A percentile compares a stretch with the other conserved stretches of the same genome.
These are phyloP conservation scores for Aspergillus glaucus DNA, from an alignment of 2,329 filamentous ascomycete genomes.

Conservation along the genomic window DNA sequence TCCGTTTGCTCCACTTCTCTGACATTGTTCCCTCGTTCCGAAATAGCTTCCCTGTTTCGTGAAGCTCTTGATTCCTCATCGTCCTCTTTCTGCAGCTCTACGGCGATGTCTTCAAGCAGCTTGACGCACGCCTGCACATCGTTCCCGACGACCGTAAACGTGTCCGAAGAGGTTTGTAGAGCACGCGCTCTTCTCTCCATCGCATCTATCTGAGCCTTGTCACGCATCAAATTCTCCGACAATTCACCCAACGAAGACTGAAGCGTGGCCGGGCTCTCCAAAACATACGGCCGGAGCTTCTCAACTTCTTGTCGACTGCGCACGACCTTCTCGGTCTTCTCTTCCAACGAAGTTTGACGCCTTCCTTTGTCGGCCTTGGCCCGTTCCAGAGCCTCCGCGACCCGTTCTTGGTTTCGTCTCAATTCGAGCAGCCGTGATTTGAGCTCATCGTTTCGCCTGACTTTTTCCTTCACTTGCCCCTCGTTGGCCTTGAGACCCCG, in stretches of 20 bases:
- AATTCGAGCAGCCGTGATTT: slow-evolving; percentile 77
- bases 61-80: slow-evolving; percentile 77
- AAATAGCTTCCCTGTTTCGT: slow-evolving; percentile 77
- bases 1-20: slow-evolving; percentile 88
- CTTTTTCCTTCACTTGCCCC: slow-evolving; percentile 74
- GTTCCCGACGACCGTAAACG: slow-evolving; percentile 73
- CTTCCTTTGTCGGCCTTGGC: slow-evolving; percentile 73
- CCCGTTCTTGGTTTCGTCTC: slow-evolving; percentile 71
- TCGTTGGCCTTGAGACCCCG: slow-evolving; percentile 75
- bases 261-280: slow-evolving; percentile 77
- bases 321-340: slow-evolving; percentile 49
- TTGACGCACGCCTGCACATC: slow-evolving; percentile 87
- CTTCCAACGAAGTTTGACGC: slow-evolving; percentile 56
- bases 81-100: slow-evolving; percentile 84
- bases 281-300: slow-evolving; percentile 85
- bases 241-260: slow-evolving; percentile 78
- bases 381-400: slow-evolving; percentile 75
- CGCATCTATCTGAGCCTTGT: slow-evolving; percentile 79
- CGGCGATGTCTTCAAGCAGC: slow-evolving; percentile 76
- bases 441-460: slow-evolving; percentile 76
- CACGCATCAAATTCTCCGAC: slow-evolving; percentile 66
- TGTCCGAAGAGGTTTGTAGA: slow-evolving; percentile 84
- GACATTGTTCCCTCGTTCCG: slow-evolving; percentile 81
- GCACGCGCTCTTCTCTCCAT: slow-evolving; percentile 83
- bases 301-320: slow-evolving; percentile 74